These are phyloP conservation scores for Plantago coronopus DNA, from an alignment of 305 asterid species.

Conservation along the genomic window DNA sequence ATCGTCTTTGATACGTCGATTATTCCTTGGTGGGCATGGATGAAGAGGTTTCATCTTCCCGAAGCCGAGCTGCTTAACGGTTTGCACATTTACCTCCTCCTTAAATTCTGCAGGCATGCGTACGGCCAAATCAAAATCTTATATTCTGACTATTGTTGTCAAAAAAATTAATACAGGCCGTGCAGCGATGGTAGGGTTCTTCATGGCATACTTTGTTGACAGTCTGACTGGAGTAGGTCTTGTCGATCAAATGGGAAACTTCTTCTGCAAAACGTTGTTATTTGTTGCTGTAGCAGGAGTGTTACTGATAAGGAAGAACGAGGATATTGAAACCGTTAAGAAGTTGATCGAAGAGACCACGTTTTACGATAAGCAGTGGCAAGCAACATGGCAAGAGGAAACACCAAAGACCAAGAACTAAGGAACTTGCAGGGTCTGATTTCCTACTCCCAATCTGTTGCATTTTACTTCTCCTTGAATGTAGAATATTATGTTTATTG, in stretches of 20 bases:
- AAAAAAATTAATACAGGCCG: conserved; percentile 55
- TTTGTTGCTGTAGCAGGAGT: conserved; percentile 76
- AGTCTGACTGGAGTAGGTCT: conserved; percentile 88
- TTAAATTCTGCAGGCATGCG: too few relatives aligned
- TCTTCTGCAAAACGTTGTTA: conserved; percentile 79
- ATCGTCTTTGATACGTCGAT: conserved; percentile 75
- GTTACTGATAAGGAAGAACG: conserved; percentile 79
- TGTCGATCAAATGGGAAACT: conserved; percentile 92
- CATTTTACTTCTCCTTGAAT: neutral
- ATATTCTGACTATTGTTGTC: neutral
- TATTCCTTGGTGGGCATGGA: conserved; percentile 99
- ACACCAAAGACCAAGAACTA: conserved; percentile 29
- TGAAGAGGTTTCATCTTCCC: conserved; percentile 91
- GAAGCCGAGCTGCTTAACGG: conserved; percentile 97
- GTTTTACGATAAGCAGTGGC: conserved; percentile 93
- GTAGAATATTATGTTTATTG: too few relatives aligned
- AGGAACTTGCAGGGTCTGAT: conserved; percentile 9
- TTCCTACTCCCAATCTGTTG: conserved; percentile 12
- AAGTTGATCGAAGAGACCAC: conserved; percentile 78
- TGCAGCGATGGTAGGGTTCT: conserved; percentile 97
- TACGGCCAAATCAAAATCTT: too few relatives aligned
- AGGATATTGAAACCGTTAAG: conserved; percentile 69
- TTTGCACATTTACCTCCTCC: conserved; percentile 24
- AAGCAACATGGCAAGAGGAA: conserved; percentile 95
- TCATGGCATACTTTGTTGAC: conserved; percentile 93